These are phyloP conservation scores for Erysiphe pulchra DNA, from an alignment of 2,329 filamentous ascomycete genomes.

Conservation along the genomic window DNA sequence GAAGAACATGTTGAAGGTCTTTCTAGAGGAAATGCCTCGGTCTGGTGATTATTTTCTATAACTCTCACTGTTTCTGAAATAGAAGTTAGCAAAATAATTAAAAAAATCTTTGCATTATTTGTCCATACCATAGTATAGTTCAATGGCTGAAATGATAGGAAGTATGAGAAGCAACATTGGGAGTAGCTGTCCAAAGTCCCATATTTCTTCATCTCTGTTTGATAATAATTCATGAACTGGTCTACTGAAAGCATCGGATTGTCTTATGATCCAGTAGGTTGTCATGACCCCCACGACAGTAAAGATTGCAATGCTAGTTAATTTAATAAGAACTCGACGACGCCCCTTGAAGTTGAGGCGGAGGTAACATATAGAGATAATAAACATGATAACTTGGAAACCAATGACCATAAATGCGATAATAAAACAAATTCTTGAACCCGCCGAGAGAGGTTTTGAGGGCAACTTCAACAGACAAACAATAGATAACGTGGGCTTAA, in stretches of 20 bases:
- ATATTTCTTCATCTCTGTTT: constrained; percentile 27
- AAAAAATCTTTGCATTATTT: neutral
- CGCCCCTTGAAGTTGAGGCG: constrained; percentile 22
- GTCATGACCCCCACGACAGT: constrained; percentile 30
- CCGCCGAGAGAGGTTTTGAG: constrained; percentile 15
- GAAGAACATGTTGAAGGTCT: neutral
- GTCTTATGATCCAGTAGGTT: constrained; percentile 26
- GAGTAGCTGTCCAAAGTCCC: constrained; percentile 38
- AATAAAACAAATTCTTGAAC: constrained; percentile 23
- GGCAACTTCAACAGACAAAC: constrained; percentile 30
- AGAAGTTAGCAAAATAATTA: neutral
- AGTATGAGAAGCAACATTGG: constrained; percentile 32
- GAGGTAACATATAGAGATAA: constrained; percentile 35
- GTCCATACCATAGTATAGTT: constrained; percentile 28
- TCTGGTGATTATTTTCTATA: neutral
- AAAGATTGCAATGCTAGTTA: constrained; percentile 19
- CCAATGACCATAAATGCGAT: constrained; percentile 36
- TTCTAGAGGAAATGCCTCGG: constrained; percentile 1
- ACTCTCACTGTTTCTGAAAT: neutral
- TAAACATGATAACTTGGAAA: constrained; percentile 31
- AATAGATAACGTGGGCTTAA: constrained; percentile 30
- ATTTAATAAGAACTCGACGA: constrained; percentile 26
- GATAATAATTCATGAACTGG: constrained; percentile 21
- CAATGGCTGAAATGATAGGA: constrained; percentile 30
- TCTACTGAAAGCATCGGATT: constrained; percentile 32